Percentiles rank a stretch among this genome's conserved stretches.
Evolutionary conservation across 164 flowering plant genomes (phyloP).

Genomic region (Nymphaea colorata): DNA sequence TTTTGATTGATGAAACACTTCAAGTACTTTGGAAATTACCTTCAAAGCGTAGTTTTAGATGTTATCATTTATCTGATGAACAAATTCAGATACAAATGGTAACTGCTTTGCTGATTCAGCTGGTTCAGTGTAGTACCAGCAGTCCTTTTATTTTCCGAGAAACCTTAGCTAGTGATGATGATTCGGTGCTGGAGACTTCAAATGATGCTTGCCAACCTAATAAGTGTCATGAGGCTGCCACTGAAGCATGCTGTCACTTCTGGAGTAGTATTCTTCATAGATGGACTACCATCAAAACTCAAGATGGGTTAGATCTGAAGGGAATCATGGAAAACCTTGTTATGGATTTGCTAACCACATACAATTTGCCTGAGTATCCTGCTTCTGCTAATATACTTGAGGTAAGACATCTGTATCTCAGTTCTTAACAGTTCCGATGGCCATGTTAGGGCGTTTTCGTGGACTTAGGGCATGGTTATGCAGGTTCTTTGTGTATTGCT

Average conservation of each 20-base stretch:
- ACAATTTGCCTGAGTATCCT: conserved; percentile 94
- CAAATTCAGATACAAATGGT: conserved; percentile 93
- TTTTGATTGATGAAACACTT: conserved; percentile 71
- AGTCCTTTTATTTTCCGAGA: conserved; percentile 61
- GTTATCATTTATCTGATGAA: conserved; percentile 88
- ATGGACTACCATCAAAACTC: conserved; percentile 46
- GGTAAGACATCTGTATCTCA: conserved; percentile 24
- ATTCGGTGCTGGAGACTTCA: conserved; percentile 31
- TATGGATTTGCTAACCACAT: conserved; percentile 62
- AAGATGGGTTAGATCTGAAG: conserved; percentile 77
- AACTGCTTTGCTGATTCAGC: conserved; percentile 80
- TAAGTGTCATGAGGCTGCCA: conserved; percentile 70
- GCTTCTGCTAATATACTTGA: conserved; percentile 62
- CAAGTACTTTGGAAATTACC: conserved; percentile 83
- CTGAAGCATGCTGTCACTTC: conserved; percentile 74
- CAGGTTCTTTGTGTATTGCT: conserved; percentile 96
- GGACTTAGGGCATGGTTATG: not conserved
- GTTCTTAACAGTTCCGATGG: not conserved
- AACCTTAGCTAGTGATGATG: conserved; percentile 25
- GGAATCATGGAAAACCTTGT: conserved; percentile 77
- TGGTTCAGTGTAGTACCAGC: conserved; percentile 72
- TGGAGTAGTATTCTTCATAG: conserved; percentile 94
- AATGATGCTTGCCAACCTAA: conserved; percentile 43
- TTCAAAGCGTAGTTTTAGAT: conserved; percentile 67
- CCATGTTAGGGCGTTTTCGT: not conserved